These are phyloP conservation scores for Aspergillus brunneoviolaceus DNA, from an alignment of 2,329 filamentous ascomycete species.

Conservation along the genomic window DNA sequence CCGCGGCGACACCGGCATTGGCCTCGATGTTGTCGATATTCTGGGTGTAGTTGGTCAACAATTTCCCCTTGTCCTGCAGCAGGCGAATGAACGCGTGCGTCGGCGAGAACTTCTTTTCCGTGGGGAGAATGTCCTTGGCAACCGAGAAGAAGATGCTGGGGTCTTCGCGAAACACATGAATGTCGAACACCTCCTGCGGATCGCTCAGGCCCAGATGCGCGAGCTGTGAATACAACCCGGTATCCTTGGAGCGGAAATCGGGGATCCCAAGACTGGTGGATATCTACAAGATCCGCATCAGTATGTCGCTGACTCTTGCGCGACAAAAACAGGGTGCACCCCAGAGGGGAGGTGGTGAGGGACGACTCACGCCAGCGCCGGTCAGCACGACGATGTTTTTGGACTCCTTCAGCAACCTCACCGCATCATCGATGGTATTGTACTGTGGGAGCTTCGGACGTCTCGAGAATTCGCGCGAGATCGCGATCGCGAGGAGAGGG, in stretches of 20 bases:
- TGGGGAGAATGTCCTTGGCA: conserved; percentile 85
- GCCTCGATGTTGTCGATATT: conserved; percentile 97
- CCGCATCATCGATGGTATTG: conserved; percentile 87
- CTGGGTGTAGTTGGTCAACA: conserved; percentile 96
- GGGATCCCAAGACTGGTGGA: conserved; percentile 96
- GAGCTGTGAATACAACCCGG: conserved; percentile 84
- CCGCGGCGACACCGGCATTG: conserved; percentile 74
- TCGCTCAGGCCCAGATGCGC: conserved; percentile 74
- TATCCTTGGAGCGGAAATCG: conserved; percentile 92
- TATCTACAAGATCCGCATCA: conserved; percentile 52
- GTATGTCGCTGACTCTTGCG: background rate
- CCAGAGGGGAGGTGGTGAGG: too few species aligned
- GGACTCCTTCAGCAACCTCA: conserved; percentile 68
- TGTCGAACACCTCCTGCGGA: conserved; percentile 94
- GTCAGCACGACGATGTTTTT: conserved; percentile 91
- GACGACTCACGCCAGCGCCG: conserved; percentile 67
- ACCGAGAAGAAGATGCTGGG: conserved; percentile 88
- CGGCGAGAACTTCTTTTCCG: conserved; percentile 76
- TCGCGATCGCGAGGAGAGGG: conserved; percentile 70
- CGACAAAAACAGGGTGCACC: background rate
- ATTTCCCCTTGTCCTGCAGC: conserved; percentile 81
- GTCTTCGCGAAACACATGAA: conserved; percentile 79
- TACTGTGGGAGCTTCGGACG: conserved; percentile 75
- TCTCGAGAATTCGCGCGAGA: conserved; percentile 77
- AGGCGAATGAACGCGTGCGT: conserved; percentile 93